Base-by-base conservation (phyloP, 306 rosid genomes). In the Cyclanthera cordifolia region DNA sequence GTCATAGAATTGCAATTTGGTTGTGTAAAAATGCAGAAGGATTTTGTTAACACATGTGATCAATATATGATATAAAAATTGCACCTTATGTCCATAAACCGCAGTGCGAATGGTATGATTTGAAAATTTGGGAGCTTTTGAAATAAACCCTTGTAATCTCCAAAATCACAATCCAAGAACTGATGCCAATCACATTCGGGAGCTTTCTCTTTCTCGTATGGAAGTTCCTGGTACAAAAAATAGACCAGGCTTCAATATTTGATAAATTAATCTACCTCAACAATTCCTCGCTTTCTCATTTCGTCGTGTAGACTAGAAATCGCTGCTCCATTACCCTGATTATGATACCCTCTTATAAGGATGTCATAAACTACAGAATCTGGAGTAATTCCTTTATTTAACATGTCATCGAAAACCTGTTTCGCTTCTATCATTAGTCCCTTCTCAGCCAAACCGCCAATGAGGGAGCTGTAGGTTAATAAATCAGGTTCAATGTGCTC, bases 361-460 rank as follows among this genome's bases (percentile, higher is more conserved):
- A 79, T 80, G 72, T 71, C 72, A 70, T 69, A 76, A 56, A 70
- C 68, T 10, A 24, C 78, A 51, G 25, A 66, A 59, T 80, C 78
- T 16, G 81, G 81, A 50, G 70, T 28, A 16, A 76, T 55, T 65
- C 81, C 81, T 48, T 59, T 70, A 39, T 73, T 73, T 60, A 76
- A 64, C 84, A 76, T 73, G 27, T 64, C 75, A 50, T 77, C 73
- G 46, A 80, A 80, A 56, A 80, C 76, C 56, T 80, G 74, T 65
- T 57, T 52, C 15, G 81, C 81, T 64, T 80, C 84, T 55, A 80
- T 52, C 81, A 80, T 76, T 25, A 76, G 80, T 67, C 81, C 81
- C 67, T 70, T 73, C 34, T 45, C 72, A 6, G 78, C 71, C 74
- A 80, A 73, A 64, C 81, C 78, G 23, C 23, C 37, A 27, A 80